Percentiles rank a stretch among this genome's conserved stretches.
Conservation (phyloP, 768 basidiomycete species). For the Goffeauzyma gilvescens region DNA sequence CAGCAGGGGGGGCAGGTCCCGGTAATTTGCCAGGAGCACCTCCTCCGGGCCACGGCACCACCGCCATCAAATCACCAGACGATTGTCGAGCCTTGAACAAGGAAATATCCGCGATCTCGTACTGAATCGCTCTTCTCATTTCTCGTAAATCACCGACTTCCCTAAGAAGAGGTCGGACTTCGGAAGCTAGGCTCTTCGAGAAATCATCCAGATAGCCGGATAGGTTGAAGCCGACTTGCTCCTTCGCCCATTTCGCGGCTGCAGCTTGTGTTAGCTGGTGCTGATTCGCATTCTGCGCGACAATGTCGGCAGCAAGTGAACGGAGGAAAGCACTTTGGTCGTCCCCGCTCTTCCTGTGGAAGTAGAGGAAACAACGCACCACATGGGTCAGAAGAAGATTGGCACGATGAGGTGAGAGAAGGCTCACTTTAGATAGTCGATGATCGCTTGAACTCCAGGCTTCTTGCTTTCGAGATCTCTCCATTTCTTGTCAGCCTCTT, state of each 20-base stretch:
- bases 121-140: constrained; percentile 27
- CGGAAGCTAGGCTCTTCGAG: constrained; percentile 30
- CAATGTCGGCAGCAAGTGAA: constrained; percentile 25
- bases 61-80: constrained; percentile 17
- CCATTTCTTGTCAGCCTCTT: constrained; percentile 28
- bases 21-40: neutral
- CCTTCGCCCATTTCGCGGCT: constrained; percentile 22
- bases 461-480: constrained; percentile 27
- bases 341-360: constrained; percentile 20
- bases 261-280: constrained; percentile 24
- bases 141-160: constrained; percentile 30
- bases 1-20: neutral
- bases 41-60: constrained; percentile 4
- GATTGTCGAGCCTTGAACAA: constrained; percentile 31
- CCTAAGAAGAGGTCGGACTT: constrained; percentile 27
- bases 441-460: constrained; percentile 26
- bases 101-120: constrained; percentile 29
- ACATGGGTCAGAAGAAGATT: neutral
- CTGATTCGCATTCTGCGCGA: constrained; percentile 31
- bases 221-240: constrained; percentile 32
- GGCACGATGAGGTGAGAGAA: neutral
- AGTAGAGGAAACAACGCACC: neutral
- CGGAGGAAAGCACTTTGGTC: constrained; percentile 26
- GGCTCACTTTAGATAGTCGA: constrained; percentile 30
- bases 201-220: constrained; percentile 32